Base-by-base conservation (phyloP, 2,329 filamentous ascomycete genomes). In the Mycogone perniciosa region DNA sequence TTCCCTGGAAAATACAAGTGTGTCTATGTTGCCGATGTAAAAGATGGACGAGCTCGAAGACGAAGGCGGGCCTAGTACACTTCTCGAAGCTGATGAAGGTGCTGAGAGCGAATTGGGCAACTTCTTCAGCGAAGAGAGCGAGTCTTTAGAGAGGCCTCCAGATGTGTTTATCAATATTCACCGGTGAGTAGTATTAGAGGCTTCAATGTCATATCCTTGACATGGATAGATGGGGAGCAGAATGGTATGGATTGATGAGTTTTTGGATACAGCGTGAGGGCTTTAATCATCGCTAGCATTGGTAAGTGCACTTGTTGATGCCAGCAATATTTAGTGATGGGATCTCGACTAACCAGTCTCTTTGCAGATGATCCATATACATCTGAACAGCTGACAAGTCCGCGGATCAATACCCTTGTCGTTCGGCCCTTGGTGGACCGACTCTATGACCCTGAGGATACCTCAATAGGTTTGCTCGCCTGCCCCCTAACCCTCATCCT, bases 391-490 rank as follows among this genome's bases (percentile, higher is more conserved):
- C 71, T 88, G 31, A 78, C 79, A 57, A 81, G 82, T 54, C 84
- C 83, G 7, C 76, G 83, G 34, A 82, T 88, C 74, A 87, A 86
- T 57, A 74, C 78, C 31, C 70, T 82, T 9, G 76, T 87, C 44
- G 81, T 87, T 5, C 76, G 84, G 44, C 84, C 84, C 3, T 68
- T 88, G n/a, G 82, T 87, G 8, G 82, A 87, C 56, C 76, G 81
- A 39, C 72, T 86, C 0, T 87, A 85, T 62, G 77, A 82, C 50
- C 74, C 77, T 38, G 73, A 82, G 27, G 84, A 88, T 65, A 76
- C 84, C 33, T 85, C 82, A 1, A 74, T 84, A 48, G 74, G 79
- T 81, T 9, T 46, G 51, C 43, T 44, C 42, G 11, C 47, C 51
- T 39, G 26, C 6, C 27, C 9, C 20, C 51, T 29, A 41, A 13